Evolutionary conservation across 2,329 filamentous ascomycete genomes (phyloP), one percentile per base, ranked within the genome.

Genomic region (Tolypocladium sp.): DNA sequence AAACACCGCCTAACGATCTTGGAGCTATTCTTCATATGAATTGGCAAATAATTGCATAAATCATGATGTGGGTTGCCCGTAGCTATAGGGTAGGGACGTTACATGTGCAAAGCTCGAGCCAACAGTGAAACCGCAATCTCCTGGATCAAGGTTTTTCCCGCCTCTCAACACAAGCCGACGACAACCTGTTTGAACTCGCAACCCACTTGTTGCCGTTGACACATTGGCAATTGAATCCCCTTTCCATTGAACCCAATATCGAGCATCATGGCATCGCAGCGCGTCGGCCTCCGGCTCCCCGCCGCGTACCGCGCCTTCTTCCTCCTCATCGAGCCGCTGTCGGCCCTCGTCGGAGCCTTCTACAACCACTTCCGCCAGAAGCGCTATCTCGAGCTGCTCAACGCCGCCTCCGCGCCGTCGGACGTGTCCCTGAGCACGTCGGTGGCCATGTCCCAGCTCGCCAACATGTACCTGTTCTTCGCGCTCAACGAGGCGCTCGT

Each of bases 401-500:
- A 89, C 68, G 75, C 81, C 35, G 66, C 76, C 4, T 80, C 83
- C 9, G 77, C 60, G 63, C 74, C 63, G 2, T 56, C 56, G 1
- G 65, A 72, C 30, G 71, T 87, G 8, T 83, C 88, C 1, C 74
- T 81, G 41, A 81, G 79, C 46, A 88, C 87, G 1, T 81, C 83
- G 12, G 83, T 92, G 60, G 84, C 85, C 46, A 77, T 92, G 66
- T 84, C 85, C 22, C 90, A 93, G 74, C 81, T 93, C 38, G 88
- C 87, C 51, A 92, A 91, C 72, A 77, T 92, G 62, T 93, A 92
- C 74, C 72, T 92, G 44, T 82, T 90, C 60, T 90, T 92, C 71
- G 84, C 88, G 58, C 73, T 93, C 67, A 91, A 89, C 74, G 89
- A 94, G 74, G 88, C 88, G 2, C 74, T 91, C 30, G 86, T 93